These are phyloP conservation scores for Backusella luteola DNA, from an alignment of 192 early-diverging fungal species.

Conservation along the genomic window DNA sequence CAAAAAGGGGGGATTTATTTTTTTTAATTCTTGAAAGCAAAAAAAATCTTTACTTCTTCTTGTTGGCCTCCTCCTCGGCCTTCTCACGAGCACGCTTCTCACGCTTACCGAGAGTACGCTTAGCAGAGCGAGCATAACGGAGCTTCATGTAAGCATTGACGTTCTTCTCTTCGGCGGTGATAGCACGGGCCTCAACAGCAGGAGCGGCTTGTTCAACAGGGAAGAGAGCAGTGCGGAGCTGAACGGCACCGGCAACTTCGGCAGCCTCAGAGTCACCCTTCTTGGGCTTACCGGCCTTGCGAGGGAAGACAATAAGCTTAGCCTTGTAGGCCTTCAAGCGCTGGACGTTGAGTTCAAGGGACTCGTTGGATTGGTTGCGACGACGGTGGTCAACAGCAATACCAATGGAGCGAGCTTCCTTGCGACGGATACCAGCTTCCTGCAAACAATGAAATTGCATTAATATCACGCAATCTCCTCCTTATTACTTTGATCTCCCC, in stretches of 20 bases:
- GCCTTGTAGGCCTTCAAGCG: constrained; percentile 77
- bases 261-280: too few species aligned
- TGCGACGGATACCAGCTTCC: constrained; percentile 90
- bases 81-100: constrained; percentile 77
- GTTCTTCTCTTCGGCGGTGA: constrained; percentile 38
- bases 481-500: not conserved
- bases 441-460: constrained; percentile 25
- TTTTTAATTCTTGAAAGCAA: not conserved
- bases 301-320: too few species aligned
- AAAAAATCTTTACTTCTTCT: constrained; percentile 30
- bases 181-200: too few species aligned
- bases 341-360: constrained; percentile 89
- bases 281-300: too few species aligned
- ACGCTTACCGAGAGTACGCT: constrained; percentile 72
- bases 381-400: constrained; percentile 97
- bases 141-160: constrained; percentile 66
- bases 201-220: too few species aligned
- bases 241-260: too few species aligned
- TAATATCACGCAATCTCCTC: not conserved
- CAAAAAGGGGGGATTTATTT: not conserved
- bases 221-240: too few species aligned
- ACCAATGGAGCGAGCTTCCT: constrained; percentile 92
- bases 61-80: constrained; percentile 81
- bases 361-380: constrained; percentile 93
- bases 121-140: constrained; percentile 77